phyloP scores from a whole-genome alignment of 2,329 filamentous ascomycete genomes.

The Thermoascus crustaceus region DNA sequence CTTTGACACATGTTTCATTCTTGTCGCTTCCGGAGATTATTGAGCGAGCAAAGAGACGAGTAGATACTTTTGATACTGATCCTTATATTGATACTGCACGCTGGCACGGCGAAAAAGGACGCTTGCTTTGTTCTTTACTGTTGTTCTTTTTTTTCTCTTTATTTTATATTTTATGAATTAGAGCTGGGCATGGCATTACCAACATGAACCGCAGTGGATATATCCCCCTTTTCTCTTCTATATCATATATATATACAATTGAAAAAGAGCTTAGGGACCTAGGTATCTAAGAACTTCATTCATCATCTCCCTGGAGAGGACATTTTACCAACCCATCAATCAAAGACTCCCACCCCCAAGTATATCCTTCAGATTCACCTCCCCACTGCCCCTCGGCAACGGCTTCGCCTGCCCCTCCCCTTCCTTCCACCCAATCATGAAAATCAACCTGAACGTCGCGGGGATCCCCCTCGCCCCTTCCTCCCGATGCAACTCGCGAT shows the following conservation, averaged over 20 bases:
- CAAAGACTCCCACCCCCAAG: constrained; percentile 42
- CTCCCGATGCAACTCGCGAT: constrained; percentile 77
- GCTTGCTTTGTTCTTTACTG: neutral
- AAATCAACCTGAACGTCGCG: constrained; percentile 90
- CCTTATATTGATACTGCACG: too few relatives aligned
- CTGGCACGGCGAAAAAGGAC: constrained; percentile 3
- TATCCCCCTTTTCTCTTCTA: constrained; percentile 11
- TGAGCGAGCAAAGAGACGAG: too few relatives aligned
- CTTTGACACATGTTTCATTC: constrained; percentile 3
- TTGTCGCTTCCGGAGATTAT: too few relatives aligned
- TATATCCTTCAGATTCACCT: constrained; percentile 83
- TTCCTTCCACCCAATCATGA: constrained; percentile 98
- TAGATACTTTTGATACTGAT: too few relatives aligned
- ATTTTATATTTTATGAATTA: constrained; percentile 8
- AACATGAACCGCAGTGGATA: neutral
- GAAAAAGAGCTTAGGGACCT: constrained; percentile 12
- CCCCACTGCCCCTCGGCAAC: constrained; percentile 70
- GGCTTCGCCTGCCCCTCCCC: constrained; percentile 71
- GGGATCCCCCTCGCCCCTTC: constrained; percentile 59
- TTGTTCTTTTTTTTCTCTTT: constrained; percentile 7
- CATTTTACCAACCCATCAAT: too few relatives aligned
- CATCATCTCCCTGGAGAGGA: neutral
- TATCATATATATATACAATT: constrained; percentile 17
- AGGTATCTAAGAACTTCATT: too few relatives aligned
- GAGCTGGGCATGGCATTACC: neutral